Conservation (phyloP, 2,329 filamentous ascomycete genomes). For the Phialophora expanda region DNA sequence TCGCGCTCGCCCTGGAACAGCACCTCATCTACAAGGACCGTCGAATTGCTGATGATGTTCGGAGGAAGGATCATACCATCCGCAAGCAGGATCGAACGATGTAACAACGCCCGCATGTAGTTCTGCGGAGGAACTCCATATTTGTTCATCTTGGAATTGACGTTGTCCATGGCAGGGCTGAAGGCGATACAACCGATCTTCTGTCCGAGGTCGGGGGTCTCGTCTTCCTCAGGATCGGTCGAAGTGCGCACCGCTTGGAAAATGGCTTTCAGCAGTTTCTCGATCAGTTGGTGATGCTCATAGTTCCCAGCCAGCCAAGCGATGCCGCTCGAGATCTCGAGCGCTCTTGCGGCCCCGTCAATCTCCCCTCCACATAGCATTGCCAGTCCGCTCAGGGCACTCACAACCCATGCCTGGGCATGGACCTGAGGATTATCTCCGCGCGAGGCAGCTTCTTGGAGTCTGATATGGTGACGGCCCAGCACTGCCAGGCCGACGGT, state of each 20-base stretch:
- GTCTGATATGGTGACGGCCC: not conserved
- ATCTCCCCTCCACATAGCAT: conserved; percentile 11
- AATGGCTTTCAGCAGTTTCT: conserved; percentile 1
- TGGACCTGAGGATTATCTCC: conserved; percentile 3
- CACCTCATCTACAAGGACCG: conserved; percentile 16
- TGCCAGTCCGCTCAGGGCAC: conserved; percentile 6
- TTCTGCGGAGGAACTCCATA: conserved; percentile 10
- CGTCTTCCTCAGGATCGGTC: not conserved
- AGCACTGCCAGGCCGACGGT: conserved; percentile 11
- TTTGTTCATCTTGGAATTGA: conserved; percentile 17
- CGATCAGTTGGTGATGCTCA: conserved; percentile 12
- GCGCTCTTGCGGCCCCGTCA: conserved; percentile 2
- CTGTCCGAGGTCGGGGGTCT: not conserved
- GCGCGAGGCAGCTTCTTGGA: conserved; percentile 6
- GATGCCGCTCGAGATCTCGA: conserved; percentile 14
- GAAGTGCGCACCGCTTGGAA: not conserved
- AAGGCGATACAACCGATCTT: conserved; percentile 8
- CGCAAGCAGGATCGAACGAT: conserved; percentile 15
- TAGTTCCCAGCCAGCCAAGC: conserved; percentile 17
- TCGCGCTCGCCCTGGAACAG: conserved; percentile 18
- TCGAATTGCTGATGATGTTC: conserved; percentile 12
- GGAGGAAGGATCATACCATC: conserved; percentile 11
- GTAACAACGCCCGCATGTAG: conserved; percentile 10
- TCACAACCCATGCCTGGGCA: conserved; percentile 18
- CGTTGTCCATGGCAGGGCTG: conserved; percentile 16